These are phyloP conservation scores for Elaphomyces granulatus DNA, from an alignment of 495 filamentous ascomycete genomes.

Conservation along the genomic window DNA sequence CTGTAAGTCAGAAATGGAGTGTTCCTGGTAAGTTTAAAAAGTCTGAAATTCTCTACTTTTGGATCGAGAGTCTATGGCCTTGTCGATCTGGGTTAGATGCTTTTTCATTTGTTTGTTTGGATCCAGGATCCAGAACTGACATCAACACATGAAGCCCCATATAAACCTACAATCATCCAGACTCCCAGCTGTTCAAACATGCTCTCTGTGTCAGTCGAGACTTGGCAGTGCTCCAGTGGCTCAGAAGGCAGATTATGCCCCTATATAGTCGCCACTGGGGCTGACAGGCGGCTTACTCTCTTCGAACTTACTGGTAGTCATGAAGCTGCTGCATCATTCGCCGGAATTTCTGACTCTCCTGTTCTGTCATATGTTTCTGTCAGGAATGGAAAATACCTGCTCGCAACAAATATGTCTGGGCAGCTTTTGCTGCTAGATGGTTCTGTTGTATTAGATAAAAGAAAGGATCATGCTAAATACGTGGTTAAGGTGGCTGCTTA, in stretches of 20 bases:
- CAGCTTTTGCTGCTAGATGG: slow-evolving; percentile 34
- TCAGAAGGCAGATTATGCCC: slow-evolving; percentile 1
- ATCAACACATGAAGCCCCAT: slow-evolving; percentile 28
- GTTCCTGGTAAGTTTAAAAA: slow-evolving; percentile 31
- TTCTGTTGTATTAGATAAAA: slow-evolving; percentile 24
- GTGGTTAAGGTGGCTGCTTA: slow-evolving; percentile 38
- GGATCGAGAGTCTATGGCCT: too few species aligned
- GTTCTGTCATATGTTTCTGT: slow-evolving; percentile 36
- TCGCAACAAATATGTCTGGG: slow-evolving; percentile 52
- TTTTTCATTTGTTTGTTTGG: slow-evolving; percentile 2
- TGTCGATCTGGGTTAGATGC: too few species aligned
- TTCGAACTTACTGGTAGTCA: slow-evolving; percentile 19
- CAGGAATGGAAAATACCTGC: slow-evolving; percentile 17
- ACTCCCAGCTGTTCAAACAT: slow-evolving; percentile 39
- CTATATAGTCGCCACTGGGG: slow-evolving; percentile 35
- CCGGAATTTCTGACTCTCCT: slow-evolving; percentile 42
- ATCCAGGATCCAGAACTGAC: background rate
- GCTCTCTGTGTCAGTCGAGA: slow-evolving; percentile 36
- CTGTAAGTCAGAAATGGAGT: slow-evolving; percentile 20
- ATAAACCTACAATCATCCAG: slow-evolving; percentile 23
- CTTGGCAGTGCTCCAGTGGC: slow-evolving; percentile 16
- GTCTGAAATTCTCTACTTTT: background rate
- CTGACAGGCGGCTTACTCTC: slow-evolving; percentile 38
- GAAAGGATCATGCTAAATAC: slow-evolving; percentile 50
- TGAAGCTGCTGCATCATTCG: slow-evolving; percentile 15